Evolutionary conservation across 768 basidiomycete species (phyloP), one percentile per base, ranked within the genome.

Genomic region (Chalciporus piperatus): DNA sequence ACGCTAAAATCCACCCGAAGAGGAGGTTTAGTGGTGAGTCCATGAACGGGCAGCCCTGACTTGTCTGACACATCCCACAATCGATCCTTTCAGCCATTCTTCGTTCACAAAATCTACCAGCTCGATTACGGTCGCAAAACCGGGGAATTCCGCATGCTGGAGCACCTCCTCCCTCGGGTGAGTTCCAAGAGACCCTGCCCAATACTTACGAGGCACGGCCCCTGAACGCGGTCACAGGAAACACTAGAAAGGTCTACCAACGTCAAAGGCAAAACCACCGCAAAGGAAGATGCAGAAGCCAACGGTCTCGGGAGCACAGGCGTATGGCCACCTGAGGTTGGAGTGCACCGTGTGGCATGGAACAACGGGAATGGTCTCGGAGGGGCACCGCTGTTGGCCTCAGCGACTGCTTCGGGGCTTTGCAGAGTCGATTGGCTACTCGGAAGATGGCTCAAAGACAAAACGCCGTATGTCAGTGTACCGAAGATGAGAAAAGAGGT

Each of bases 131-230:
- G 83, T 59, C 83, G 87, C 37, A 80, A 76, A 7, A 81, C 80
- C 0, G 81, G 82, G 19, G 82, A 90, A 52, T 93, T 81, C 64
- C 77, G 95, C 20, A 92, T 98, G 85, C 70, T 94, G n/a, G 96
- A 98, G 51, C 80, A 82, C 20, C 84, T 96, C 59, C 67, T 87
- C 7, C 91, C 94, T 2, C 81, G 84, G 70, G 93, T 84, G 45
- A 35, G 56, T 56, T 37, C 16, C 17, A 16, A 28, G 35, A n/a
- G n/a, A n/a, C n/a, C n/a, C n/a, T n/a, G n/a, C n/a, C n/a, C n/a
- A n/a, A n/a, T n/a, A 30, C 28, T 30, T 23, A 16, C 6, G 11
- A 52, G 27, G 50, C 1, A 23, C 14, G 11, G 5, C 5, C n/a
- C 4, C 38, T 30, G 30, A 37, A 5, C 35, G 14, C 10, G 35